These are phyloP conservation scores for Gossypium gossypioides DNA, from an alignment of 441 rosid genomes.

Conservation along the genomic window DNA sequence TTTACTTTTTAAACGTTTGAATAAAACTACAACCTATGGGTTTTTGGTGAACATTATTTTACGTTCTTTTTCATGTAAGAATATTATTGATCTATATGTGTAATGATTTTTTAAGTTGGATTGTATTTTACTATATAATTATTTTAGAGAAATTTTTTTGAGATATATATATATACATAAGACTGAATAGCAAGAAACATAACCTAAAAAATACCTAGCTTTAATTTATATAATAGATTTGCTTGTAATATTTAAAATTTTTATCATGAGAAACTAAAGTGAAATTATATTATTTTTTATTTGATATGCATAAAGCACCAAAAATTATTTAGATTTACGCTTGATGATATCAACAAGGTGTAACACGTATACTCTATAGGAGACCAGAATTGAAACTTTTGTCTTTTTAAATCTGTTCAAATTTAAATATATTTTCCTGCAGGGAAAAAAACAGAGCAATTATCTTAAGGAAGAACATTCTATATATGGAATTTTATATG, in stretches of 20 bases:
- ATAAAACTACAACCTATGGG: neutral
- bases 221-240: too few species aligned
- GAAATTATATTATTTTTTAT: neutral
- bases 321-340: neutral
- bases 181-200: neutral
- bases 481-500: too few species aligned
- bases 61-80: neutral
- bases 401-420: neutral
- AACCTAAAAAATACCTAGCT: neutral
- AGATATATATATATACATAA: neutral
- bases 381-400: neutral
- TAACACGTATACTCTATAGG: neutral
- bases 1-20: neutral
- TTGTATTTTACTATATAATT: too few species aligned
- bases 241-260: neutral
- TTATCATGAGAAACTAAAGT: neutral
- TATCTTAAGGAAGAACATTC: neutral
- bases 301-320: neutral
- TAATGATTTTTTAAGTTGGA: neutral
- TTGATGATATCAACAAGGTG: neutral
- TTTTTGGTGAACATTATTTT: neutral
- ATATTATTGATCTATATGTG: neutral
- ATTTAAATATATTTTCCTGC: neutral
- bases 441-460: neutral
- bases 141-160: too few species aligned